Conservation (phyloP, 2,329 filamentous ascomycete species). For the Aspergillus sp. region DNA sequence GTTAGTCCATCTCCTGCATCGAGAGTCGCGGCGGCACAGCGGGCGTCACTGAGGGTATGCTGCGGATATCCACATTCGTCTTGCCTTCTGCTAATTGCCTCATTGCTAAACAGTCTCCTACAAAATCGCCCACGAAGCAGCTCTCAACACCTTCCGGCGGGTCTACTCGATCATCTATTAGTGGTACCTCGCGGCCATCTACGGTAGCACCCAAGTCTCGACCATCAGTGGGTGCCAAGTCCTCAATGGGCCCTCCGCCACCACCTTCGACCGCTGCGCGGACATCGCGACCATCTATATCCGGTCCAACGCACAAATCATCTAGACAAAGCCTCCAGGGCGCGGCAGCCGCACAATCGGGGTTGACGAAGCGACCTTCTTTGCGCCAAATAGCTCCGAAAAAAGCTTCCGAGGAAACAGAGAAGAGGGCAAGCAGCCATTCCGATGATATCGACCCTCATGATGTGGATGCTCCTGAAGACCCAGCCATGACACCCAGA, state of each 20-base stretch:
- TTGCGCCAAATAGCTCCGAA: constrained; percentile 23
- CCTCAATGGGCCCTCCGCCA: constrained; percentile 64
- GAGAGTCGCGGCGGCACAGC: constrained; percentile 37
- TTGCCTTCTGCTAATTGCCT: constrained; percentile 14
- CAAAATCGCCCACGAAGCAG: constrained; percentile 76
- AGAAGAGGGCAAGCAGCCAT: constrained; percentile 22
- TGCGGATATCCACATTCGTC: background rate
- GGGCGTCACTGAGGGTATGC: constrained; percentile 35
- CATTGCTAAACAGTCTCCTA: constrained; percentile 56
- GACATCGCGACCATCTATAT: constrained; percentile 35
- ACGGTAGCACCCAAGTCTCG: constrained; percentile 47
- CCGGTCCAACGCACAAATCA: constrained; percentile 26
- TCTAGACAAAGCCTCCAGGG: constrained; percentile 28
- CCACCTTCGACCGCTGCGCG: constrained; percentile 26
- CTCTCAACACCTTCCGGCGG: constrained; percentile 45
- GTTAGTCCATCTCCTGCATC: constrained; percentile 68
- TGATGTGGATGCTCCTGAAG: constrained; percentile 15
- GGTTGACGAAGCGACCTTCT: constrained; percentile 28
- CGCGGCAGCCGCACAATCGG: constrained; percentile 16
- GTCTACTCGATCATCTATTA: constrained; percentile 28
- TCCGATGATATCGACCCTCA: constrained; percentile 24
- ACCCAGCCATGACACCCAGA: constrained; percentile 16
- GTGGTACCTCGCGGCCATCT: constrained; percentile 52
- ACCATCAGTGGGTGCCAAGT: constrained; percentile 51
- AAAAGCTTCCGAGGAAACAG: constrained; percentile 22